A percentile compares a stretch with the other conserved stretches of the same genome.
phyloP scores from a whole-genome alignment of 495 filamentous ascomycete species.

The Neurospora tetrasperma region DNA sequence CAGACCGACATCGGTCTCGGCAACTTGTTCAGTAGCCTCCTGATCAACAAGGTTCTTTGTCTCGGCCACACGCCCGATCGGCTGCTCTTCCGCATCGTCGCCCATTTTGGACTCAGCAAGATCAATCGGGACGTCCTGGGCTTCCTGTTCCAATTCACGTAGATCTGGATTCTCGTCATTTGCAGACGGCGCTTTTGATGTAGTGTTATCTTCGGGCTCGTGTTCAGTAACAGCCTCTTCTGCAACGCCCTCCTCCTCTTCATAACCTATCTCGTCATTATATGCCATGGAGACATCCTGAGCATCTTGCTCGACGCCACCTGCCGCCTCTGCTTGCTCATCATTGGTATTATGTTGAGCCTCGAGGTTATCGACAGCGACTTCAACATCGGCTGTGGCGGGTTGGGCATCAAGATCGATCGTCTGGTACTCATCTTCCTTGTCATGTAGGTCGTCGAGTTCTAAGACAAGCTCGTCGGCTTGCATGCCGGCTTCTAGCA shows the following conservation, averaged over 20 bases:
- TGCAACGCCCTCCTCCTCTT: constrained; percentile 6
- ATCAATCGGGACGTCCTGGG: neutral
- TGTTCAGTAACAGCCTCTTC: neutral
- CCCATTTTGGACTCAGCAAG: neutral
- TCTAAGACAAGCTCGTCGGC: constrained; percentile 25
- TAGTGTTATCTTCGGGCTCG: neutral
- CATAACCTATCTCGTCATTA: constrained; percentile 24
- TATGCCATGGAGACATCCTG: constrained; percentile 11
- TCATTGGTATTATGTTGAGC: neutral
- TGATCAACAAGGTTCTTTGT: neutral
- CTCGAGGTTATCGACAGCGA: constrained; percentile 13
- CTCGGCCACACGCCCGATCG: neutral
- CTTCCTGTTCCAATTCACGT: neutral
- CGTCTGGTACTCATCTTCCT: neutral
- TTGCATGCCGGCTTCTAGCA: constrained; percentile 14
- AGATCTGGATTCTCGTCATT: neutral
- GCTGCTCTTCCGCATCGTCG: neutral
- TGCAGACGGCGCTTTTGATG: neutral
- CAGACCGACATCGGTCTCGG: neutral
- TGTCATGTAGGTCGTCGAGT: constrained; percentile 11
- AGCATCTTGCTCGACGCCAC: constrained; percentile 14
- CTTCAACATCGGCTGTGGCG: constrained; percentile 11
- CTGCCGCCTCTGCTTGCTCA: constrained; percentile 11
- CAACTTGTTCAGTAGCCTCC: neutral
- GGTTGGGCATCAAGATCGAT: neutral